A percentile compares a stretch with the other conserved stretches of the same genome.
These are phyloP conservation scores for Cadophora malorum DNA, from an alignment of 2,329 filamentous ascomycete species.

Conservation along the genomic window DNA sequence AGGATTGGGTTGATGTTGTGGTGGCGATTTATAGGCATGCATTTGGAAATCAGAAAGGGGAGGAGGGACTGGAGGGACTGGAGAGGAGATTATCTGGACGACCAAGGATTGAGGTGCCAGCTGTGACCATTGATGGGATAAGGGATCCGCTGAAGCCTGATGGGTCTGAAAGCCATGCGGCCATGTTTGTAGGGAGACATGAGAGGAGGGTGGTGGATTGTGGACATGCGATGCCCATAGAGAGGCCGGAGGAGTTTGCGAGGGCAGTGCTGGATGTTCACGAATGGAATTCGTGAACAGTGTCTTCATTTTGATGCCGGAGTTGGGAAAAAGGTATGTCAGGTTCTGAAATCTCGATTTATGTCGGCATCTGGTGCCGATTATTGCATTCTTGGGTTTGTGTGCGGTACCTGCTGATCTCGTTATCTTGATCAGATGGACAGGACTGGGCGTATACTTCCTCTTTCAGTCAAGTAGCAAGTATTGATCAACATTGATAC, in stretches of 20 bases:
- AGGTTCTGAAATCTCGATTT: background rate
- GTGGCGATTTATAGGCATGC: conserved; percentile 1
- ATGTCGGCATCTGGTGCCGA: background rate
- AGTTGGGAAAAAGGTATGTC: background rate
- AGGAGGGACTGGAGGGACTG: background rate
- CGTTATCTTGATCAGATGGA: background rate
- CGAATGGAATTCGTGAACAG: background rate
- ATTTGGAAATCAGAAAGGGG: background rate
- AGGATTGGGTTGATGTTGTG: conserved; percentile 4
- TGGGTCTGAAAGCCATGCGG: background rate
- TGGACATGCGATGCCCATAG: conserved; percentile 1
- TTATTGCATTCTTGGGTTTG: background rate
- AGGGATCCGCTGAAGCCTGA: conserved; percentile 3
- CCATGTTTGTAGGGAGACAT: background rate
- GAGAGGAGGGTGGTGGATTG: background rate
- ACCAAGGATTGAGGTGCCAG: background rate
- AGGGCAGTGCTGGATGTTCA: conserved; percentile 2
- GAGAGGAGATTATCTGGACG: background rate
- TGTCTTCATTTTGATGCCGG: background rate
- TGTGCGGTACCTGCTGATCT: no score
- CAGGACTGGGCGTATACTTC: background rate
- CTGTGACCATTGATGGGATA: background rate
- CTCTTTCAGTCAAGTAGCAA: background rate
- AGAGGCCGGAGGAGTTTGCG: conserved; percentile 2
- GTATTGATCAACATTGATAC: background rate